A percentile compares a stretch with the other conserved stretches of the same genome.
phyloP scores from a whole-genome alignment of 257 asterid genomes.

The Avicennia marina region DNA sequence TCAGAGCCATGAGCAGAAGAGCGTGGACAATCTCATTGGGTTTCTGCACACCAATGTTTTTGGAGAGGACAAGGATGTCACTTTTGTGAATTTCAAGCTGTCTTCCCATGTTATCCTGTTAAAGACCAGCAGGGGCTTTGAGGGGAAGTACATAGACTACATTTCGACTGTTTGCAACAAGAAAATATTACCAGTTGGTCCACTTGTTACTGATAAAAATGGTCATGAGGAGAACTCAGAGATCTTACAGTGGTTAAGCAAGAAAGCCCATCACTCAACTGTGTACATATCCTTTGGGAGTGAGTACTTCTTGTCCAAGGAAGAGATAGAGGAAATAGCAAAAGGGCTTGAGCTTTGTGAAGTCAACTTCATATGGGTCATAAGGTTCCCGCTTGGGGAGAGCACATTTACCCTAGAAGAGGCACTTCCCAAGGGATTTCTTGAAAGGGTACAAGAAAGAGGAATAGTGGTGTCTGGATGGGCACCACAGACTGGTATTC shows the following conservation, averaged over 20 bases:
- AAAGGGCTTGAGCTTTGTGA: slow-evolving; percentile 34
- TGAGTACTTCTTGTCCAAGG: slow-evolving; percentile 34
- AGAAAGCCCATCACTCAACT: slow-evolving; percentile 21
- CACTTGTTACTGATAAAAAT: slow-evolving; percentile 5
- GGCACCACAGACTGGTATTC: slow-evolving; percentile 36
- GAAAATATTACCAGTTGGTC: slow-evolving; percentile 28
- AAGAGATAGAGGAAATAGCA: slow-evolving; percentile 33
- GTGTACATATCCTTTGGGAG: slow-evolving; percentile 45
- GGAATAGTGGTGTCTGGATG: slow-evolving; percentile 31
- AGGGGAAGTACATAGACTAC: slow-evolving; percentile 32
- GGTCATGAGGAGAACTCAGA: background rate
- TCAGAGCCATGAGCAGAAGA: slow-evolving; percentile 1
- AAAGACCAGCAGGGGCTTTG: slow-evolving; percentile 25
- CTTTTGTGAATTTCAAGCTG: slow-evolving; percentile 8
- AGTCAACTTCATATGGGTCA: slow-evolving; percentile 37
- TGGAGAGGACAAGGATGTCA: slow-evolving; percentile 6
- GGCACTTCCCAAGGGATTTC: slow-evolving; percentile 30
- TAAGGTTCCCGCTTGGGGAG: slow-evolving; percentile 28
- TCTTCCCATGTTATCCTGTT: slow-evolving; percentile 30
- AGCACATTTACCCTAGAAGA: background rate
- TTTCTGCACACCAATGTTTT: background rate
- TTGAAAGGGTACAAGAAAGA: slow-evolving; percentile 29
- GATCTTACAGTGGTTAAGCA: slow-evolving; percentile 32
- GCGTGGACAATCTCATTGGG: background rate
- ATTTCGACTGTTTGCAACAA: slow-evolving; percentile 19